phyloP scores from a whole-genome alignment of 805 yeast species.

The Saccharomycopsis selenospora region DNA sequence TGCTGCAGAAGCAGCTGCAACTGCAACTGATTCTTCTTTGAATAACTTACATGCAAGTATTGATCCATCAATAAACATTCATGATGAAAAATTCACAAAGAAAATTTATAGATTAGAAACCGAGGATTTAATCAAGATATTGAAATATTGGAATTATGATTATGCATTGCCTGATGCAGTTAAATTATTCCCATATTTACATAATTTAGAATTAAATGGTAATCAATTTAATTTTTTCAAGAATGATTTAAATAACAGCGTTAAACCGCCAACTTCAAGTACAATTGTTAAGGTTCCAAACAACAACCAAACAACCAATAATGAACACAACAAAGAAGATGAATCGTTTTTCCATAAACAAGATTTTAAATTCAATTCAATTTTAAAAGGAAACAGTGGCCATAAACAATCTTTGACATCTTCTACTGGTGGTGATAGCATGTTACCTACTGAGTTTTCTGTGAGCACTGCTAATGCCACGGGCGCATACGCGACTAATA shows the following conservation, averaged over 20 bases:
- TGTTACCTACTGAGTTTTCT: neutral
- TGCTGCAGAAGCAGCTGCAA: too few species aligned
- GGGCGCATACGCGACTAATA: neutral
- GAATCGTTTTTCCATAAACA: constrained; percentile 11
- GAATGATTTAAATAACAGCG: constrained; percentile 2
- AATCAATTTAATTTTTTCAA: constrained; percentile 19
- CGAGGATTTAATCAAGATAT: constrained; percentile 17
- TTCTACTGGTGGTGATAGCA: neutral
- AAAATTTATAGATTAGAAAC: constrained; percentile 17
- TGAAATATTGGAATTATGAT: constrained; percentile 22
- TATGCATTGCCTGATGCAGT: constrained; percentile 16
- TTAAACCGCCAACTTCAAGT: neutral
- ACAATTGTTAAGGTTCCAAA: neutral
- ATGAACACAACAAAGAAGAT: neutral
- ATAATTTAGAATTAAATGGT: constrained; percentile 18
- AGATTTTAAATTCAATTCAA: constrained; percentile 9
- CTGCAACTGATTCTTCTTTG: too few species aligned
- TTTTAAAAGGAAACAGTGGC: neutral
- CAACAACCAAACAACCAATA: neutral
- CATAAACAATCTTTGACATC: neutral
- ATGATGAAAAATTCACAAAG: constrained; percentile 10
- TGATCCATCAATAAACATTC: neutral
- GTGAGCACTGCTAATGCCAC: neutral
- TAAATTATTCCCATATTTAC: constrained; percentile 19
- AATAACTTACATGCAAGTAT: too few species aligned